Percentiles rank a stretch among this genome's conserved stretches.
Evolutionary conservation across 2,329 filamentous ascomycete species (phyloP).

Genomic region (Aspergillus aculeatinus): DNA sequence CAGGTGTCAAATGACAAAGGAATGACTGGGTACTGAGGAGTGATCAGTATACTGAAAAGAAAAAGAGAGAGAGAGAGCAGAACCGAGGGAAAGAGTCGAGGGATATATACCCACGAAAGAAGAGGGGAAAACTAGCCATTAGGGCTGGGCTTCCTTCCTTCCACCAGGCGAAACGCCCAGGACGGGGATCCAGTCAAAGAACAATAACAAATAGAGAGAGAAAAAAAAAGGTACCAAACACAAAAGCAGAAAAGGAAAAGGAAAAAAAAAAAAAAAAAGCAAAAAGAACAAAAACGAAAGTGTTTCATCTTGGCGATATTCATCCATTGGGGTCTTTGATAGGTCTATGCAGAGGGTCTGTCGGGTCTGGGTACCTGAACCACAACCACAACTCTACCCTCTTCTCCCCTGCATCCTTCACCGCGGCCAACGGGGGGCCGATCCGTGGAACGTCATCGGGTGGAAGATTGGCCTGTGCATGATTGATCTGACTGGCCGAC

Average conservation of each 20-base stretch:
- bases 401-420: conserved; percentile 5
- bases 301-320: no score
- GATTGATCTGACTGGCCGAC: no score
- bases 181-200: neutral
- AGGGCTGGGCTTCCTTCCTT: neutral
- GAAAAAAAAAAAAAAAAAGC: neutral
- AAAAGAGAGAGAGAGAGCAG: neutral
- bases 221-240: neutral
- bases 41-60: neutral
- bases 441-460: conserved; percentile 8
- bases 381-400: neutral
- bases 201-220: neutral
- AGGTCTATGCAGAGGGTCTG: no score
- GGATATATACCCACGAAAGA: neutral
- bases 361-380: no score
- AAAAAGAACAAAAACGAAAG: neutral
- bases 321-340: no score
- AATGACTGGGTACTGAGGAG: conserved; percentile 6
- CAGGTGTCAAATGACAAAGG: conserved; percentile 13
- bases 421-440: neutral
- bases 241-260: neutral
- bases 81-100: neutral
- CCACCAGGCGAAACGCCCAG: neutral
- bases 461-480: neutral
- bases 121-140: neutral